phyloP scores from a whole-genome alignment of 371 early-diverging fungal genomes.

The Mucor ambiguus region DNA sequence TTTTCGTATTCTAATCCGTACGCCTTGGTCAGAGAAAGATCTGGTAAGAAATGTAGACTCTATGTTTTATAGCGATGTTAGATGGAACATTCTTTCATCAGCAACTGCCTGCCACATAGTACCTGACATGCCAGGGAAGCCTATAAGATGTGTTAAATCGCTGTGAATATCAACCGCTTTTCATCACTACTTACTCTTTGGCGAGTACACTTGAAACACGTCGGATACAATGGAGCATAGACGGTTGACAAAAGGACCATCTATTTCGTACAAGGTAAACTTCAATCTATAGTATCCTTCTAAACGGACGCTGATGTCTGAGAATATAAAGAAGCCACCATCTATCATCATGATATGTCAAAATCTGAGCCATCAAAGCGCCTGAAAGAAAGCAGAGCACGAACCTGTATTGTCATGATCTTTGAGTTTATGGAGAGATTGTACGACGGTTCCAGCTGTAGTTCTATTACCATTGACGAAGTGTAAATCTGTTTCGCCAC shows the following conservation, averaged over 20 bases:
- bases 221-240: conserved; percentile 52
- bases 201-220: conserved; percentile 24
- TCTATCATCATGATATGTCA: conserved; percentile 44
- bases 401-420: conserved; percentile 45
- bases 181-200: conserved; percentile 18
- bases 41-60: conserved; percentile 33
- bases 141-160: conserved; percentile 53
- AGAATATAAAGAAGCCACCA: conserved; percentile 93
- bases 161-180: neutral
- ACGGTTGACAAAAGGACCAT: conserved; percentile 44
- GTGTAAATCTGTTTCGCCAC: conserved; percentile 36
- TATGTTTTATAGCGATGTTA: neutral
- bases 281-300: conserved; percentile 90
- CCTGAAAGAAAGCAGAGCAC: neutral
- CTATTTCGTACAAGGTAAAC: conserved; percentile 87
- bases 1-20: conserved; percentile 33
- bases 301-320: conserved; percentile 89
- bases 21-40: conserved; percentile 37
- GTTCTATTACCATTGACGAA: conserved; percentile 44
- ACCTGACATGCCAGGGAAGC: conserved; percentile 89
- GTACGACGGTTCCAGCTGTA: conserved; percentile 52
- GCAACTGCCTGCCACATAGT: conserved; percentile 22
- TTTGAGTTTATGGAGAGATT: conserved; percentile 53
- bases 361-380: neutral
- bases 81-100: neutral